A percentile compares a stretch with the other conserved stretches of the same genome.
Evolutionary conservation across 2,329 filamentous ascomycete species (phyloP).

Genomic region (Colletotrichum tanaceti): DNA sequence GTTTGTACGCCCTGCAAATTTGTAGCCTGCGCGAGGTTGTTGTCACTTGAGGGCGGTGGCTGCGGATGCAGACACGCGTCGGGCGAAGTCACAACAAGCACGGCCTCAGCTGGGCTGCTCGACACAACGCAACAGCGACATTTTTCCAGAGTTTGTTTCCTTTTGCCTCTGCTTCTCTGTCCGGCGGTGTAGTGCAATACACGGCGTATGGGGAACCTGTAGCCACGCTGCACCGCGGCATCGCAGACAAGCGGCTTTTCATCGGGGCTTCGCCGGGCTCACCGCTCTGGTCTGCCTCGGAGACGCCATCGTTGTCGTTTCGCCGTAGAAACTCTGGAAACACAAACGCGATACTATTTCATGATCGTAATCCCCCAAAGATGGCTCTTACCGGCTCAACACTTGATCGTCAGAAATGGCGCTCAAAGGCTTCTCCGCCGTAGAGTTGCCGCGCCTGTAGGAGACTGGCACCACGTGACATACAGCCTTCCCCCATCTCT

Average conservation of each 20-base stretch:
- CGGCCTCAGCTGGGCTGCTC: neutral
- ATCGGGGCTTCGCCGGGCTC: neutral
- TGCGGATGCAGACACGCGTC: neutral
- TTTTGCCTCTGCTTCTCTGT: neutral
- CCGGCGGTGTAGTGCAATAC: accelerated
- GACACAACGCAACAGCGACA: neutral
- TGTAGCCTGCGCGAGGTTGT: neutral
- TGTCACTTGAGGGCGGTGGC: neutral
- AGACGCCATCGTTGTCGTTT: neutral
- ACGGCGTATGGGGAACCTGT: accelerated
- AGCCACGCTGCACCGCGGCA: neutral
- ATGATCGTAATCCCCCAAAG: neutral
- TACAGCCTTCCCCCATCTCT: neutral
- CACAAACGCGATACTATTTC: neutral
- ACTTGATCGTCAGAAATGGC: neutral
- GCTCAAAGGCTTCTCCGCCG: neutral
- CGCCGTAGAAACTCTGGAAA: too few species aligned
- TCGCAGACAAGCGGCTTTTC: neutral
- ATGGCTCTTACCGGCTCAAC: neutral
- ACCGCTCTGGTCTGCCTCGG: neutral
- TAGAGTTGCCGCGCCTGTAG: neutral
- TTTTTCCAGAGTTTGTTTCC: too few species aligned
- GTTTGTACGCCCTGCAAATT: too few species aligned
- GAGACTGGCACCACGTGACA: conserved; percentile 15
- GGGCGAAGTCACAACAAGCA: neutral